Percentiles rank a stretch among this genome's conserved stretches.
phyloP scores from a whole-genome alignment of 768 basidiomycete species.

The Rhizopogon vesiculosus region DNA sequence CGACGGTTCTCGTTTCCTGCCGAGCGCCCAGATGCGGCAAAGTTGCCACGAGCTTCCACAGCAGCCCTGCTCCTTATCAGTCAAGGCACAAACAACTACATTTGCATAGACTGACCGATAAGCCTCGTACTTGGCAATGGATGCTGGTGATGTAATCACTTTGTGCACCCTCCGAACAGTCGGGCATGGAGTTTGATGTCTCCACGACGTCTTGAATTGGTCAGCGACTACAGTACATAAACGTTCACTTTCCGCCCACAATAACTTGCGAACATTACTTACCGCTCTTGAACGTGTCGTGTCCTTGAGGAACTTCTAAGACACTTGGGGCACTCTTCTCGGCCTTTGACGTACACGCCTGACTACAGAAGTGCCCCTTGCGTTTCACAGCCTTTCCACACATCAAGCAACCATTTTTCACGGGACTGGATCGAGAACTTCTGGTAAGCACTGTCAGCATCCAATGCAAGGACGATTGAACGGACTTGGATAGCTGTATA shows the following conservation, averaged over 20 bases:
- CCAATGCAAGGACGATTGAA: slow-evolving; percentile 14
- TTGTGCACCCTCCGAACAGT: slow-evolving; percentile 61
- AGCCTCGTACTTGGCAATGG: slow-evolving; percentile 51
- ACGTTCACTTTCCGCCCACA: slow-evolving; percentile 1
- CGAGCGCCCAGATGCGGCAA: slow-evolving; percentile 46
- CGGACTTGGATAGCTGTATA: slow-evolving; percentile 24
- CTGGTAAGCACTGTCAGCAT: slow-evolving; percentile 27
- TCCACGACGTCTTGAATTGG: slow-evolving; percentile 69
- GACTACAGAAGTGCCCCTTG: slow-evolving; percentile 60
- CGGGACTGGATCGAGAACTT: slow-evolving; percentile 24
- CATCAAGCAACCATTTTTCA: slow-evolving; percentile 49
- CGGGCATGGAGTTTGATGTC: slow-evolving; percentile 55
- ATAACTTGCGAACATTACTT: slow-evolving; percentile 12
- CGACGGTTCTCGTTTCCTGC: slow-evolving; percentile 70
- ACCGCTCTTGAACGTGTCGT: slow-evolving; percentile 67
- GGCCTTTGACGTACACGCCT: slow-evolving; percentile 49
- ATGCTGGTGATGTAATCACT: slow-evolving; percentile 45
- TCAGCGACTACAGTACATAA: slow-evolving; percentile 41
- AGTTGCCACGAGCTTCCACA: slow-evolving; percentile 60
- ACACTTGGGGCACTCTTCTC: slow-evolving; percentile 51
- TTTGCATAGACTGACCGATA: slow-evolving; percentile 44
- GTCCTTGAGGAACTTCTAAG: slow-evolving; percentile 53
- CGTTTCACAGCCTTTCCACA: slow-evolving; percentile 54
- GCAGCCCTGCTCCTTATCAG: slow-evolving; percentile 33
- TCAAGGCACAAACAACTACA: background rate